Evolutionary conservation across 2,329 filamentous ascomycete genomes (phyloP), one percentile per base, ranked within the genome.

Genomic region (Aspergillus nomiae): DNA sequence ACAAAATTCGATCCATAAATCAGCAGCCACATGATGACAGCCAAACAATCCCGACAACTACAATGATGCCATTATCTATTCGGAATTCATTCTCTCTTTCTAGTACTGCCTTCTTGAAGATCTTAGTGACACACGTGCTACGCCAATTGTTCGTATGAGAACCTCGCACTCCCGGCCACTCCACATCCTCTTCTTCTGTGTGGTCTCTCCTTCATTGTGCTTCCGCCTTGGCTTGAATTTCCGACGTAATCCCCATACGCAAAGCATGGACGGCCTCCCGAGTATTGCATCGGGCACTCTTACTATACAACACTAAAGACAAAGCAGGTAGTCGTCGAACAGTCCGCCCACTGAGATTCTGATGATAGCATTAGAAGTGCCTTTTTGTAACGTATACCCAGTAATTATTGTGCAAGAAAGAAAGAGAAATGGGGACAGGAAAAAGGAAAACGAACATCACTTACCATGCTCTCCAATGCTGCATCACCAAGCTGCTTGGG

Each of bases 301-400:
- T 75, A 6, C 74, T 77, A 65, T 80, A 75, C 69, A 78, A 74
- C 0, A 80, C 78, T 34, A 82, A 65, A 6, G 79, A 77, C 21
- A 81, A 62, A 8, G 77, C 75, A 1, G 81, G 80, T 19, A 83
- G 65, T 30, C 79, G 73, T 28, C 79, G 72, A 30, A 83, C 69
- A 1, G 74, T 78, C 26, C 81, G 74, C 2, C 79, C 81, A 64
- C 80, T 82, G 6, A 81, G 69, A 14, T 76, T 78, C 68, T 76
- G 30, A 26, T 43, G 24, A 4, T 26, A 28, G 57, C 32, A 58
- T 59, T 14, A 63, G 56, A 32, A 63, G 28, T 32, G 21, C 30
- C 36, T 43, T 34, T 32, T 26, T 50, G 32, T 5, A 34, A n/a
- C 11, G 34, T 10, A 26, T 24, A 67, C 50, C 8, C 19, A 30